A percentile compares a stretch with the other conserved stretches of the same genome.
Evolutionary conservation across 2,329 filamentous ascomycete species (phyloP).

Genomic region (Periconia sp.): DNA sequence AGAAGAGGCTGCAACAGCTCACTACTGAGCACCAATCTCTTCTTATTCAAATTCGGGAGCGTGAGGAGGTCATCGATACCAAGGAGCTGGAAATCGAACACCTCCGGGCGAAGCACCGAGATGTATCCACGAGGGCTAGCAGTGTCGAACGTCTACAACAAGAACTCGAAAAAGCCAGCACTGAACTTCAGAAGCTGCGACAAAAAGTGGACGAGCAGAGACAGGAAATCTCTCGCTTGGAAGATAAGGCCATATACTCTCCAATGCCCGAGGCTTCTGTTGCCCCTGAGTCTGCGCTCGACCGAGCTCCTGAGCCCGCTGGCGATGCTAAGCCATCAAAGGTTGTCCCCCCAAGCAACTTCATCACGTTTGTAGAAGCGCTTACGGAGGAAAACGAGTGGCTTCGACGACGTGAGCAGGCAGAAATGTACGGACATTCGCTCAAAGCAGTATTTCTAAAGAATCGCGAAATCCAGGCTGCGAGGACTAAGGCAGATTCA

Average conservation of each 20-base stretch:
- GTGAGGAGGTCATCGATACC: conserved; percentile 77
- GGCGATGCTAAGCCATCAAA: conserved; percentile 4
- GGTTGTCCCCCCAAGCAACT: neutral
- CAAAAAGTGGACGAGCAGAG: conserved; percentile 21
- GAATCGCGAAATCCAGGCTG: conserved; percentile 2
- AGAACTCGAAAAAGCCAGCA: conserved; percentile 24
- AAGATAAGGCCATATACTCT: conserved; percentile 9
- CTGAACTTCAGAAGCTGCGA: conserved; percentile 28
- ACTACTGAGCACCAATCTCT: conserved; percentile 82
- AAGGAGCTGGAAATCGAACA: conserved; percentile 81
- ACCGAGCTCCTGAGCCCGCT: conserved; percentile 2
- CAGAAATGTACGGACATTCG: conserved; percentile 12
- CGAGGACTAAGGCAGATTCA: conserved; percentile 3
- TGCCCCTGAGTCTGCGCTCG: neutral
- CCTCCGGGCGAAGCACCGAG: conserved; percentile 67
- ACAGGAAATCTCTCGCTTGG: conserved; percentile 24
- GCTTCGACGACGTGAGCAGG: conserved; percentile 21
- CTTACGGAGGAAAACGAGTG: conserved; percentile 24
- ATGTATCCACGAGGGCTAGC: conserved; percentile 32
- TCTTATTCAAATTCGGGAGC: conserved; percentile 68
- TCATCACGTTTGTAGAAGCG: conserved; percentile 18
- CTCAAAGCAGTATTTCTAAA: conserved; percentile 10
- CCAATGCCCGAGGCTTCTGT: neutral
- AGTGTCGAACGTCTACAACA: conserved; percentile 25
- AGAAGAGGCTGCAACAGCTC: conserved; percentile 81